These are phyloP conservation scores for Russula ochroleuca DNA, from an alignment of 768 basidiomycete genomes.

Conservation along the genomic window DNA sequence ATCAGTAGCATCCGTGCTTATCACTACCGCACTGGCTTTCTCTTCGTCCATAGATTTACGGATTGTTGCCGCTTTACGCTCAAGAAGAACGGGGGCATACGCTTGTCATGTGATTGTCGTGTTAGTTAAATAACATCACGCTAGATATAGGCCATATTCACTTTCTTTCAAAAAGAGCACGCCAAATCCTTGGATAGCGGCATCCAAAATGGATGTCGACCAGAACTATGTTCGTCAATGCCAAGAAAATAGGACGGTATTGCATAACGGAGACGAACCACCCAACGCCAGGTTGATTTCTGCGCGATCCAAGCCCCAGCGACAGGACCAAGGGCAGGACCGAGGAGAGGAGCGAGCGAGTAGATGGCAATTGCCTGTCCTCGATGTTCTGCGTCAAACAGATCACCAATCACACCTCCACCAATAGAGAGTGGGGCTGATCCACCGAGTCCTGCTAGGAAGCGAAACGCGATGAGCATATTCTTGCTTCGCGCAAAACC, in stretches of 20 bases:
- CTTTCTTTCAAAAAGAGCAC: slow-evolving; percentile 61
- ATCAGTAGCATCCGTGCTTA: slow-evolving; percentile 44
- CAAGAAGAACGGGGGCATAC: slow-evolving; percentile 37
- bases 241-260: neutral
- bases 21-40: slow-evolving; percentile 37
- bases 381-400: slow-evolving; percentile 58
- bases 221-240: slow-evolving; percentile 47
- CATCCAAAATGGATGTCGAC: slow-evolving; percentile 60
- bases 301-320: slow-evolving; percentile 65
- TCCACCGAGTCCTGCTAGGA: slow-evolving; percentile 67
- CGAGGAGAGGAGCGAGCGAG: slow-evolving; percentile 40
- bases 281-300: slow-evolving; percentile 64
- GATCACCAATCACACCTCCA: slow-evolving; percentile 51
- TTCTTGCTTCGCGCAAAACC: slow-evolving; percentile 56
- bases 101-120: slow-evolving; percentile 23
- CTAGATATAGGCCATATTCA: slow-evolving; percentile 32
- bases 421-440: slow-evolving; percentile 63
- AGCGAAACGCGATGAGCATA: slow-evolving; percentile 63
- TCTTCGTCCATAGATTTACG: slow-evolving; percentile 45
- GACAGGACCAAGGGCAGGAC: slow-evolving; percentile 61
- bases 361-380: slow-evolving; percentile 63
- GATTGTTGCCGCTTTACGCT: slow-evolving; percentile 50
- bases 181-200: slow-evolving; percentile 50
- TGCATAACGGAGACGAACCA: slow-evolving; percentile 39
- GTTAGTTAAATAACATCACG: neutral